Evolutionary conservation across 495 filamentous ascomycete species (phyloP).

Genomic region (Aspergillus baeticus): DNA sequence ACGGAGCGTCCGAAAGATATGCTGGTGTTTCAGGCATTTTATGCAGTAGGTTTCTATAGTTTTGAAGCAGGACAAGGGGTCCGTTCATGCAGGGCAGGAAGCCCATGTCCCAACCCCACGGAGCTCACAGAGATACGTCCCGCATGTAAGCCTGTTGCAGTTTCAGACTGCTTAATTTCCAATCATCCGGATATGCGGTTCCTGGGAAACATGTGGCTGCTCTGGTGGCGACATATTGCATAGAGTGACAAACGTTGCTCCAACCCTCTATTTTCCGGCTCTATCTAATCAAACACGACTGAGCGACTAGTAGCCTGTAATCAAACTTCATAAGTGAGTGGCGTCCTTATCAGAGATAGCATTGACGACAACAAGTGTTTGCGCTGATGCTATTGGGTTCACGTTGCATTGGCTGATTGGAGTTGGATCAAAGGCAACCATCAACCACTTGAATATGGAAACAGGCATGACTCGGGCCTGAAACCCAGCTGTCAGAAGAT

Average conservation of each 20-base stretch:
- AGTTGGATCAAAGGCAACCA: neutral
- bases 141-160: neutral
- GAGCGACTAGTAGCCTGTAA: too few relatives aligned
- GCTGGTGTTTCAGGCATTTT: neutral
- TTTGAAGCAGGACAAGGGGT: neutral
- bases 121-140: neutral
- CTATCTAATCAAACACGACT: too few relatives aligned
- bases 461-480: neutral
- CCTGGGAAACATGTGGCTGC: neutral
- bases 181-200: neutral
- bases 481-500: neutral
- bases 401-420: neutral
- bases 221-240: neutral
- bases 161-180: neutral
- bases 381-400: neutral
- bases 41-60: neutral
- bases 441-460: too few relatives aligned
- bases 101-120: neutral
- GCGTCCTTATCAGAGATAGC: too few relatives aligned
- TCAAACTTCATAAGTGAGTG: too few relatives aligned
- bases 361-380: too few relatives aligned
- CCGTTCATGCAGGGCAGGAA: conserved; percentile 1
- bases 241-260: too few relatives aligned
- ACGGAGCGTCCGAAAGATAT: too few relatives aligned
- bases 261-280: too few relatives aligned